Conservation (phyloP, 2,329 filamentous ascomycete species). For the Dothistroma septosporum region DNA sequence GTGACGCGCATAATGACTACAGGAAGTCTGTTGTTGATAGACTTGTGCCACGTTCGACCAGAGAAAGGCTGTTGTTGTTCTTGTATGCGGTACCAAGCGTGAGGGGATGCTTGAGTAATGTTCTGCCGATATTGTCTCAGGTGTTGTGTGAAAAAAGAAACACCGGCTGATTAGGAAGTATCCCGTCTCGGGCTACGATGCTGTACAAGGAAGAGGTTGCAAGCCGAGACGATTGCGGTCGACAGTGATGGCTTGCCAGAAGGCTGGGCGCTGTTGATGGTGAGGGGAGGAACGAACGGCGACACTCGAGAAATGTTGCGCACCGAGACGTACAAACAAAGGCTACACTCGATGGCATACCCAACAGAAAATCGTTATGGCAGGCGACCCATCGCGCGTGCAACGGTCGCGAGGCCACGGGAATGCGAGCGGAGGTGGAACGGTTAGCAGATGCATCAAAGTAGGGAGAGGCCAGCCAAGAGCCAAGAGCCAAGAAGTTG, state of each 20-base stretch:
- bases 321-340: not conserved
- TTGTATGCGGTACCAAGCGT: not conserved
- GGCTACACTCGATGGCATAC: not conserved
- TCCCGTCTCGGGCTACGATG: not conserved
- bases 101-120: slow-evolving; percentile 1
- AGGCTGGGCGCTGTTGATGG: not conserved
- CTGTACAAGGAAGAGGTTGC: slow-evolving; percentile 7
- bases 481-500: not conserved
- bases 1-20: not conserved
- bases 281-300: not conserved
- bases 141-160: not conserved
- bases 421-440: slow-evolving; percentile 4
- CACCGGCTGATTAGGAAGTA: not conserved
- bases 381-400: not conserved
- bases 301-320: not conserved
- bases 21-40: not conserved
- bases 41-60: not conserved
- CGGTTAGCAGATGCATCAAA: not conserved
- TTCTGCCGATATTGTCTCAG: not conserved
- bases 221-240: slow-evolving; percentile 4
- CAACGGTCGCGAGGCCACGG: slow-evolving; percentile 5
- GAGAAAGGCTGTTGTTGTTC: not conserved
- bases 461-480: slow-evolving; percentile 1
- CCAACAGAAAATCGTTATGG: not conserved
- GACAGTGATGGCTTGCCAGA: slow-evolving; percentile 1